phyloP scores from a whole-genome alignment of 345 rosid genomes.

The Citrus australasica region DNA sequence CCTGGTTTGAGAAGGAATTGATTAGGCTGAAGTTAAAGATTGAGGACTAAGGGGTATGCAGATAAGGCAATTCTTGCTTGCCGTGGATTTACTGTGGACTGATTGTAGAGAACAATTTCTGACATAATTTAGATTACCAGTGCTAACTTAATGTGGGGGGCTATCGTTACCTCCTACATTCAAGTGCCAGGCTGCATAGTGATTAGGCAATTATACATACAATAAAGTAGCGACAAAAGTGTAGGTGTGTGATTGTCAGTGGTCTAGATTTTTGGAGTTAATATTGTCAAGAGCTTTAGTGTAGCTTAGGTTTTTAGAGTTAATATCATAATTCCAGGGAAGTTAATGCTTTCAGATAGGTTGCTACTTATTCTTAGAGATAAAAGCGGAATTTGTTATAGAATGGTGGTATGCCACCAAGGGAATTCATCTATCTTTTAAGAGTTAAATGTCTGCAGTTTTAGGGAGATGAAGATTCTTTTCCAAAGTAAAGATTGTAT shows the following conservation, averaged over 20 bases:
- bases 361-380: not conserved
- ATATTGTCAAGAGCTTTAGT: not conserved
- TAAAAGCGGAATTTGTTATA: not conserved
- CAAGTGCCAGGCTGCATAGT: not conserved
- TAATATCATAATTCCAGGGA: not conserved
- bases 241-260: not conserved
- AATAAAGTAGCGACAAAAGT: not conserved
- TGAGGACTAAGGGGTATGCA: not conserved
- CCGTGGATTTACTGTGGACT: not conserved
- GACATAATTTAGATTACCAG: not conserved
- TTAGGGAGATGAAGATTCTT: no score
- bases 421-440: not conserved
- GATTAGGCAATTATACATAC: not conserved
- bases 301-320: not conserved
- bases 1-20: not conserved
- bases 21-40: not conserved
- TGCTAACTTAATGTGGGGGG: not conserved
- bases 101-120: not conserved
- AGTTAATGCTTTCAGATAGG: not conserved
- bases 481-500: not conserved
- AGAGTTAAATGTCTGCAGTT: not conserved
- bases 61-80: not conserved
- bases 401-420: not conserved
- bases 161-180: not conserved
- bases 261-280: not conserved